Base-by-base conservation (phyloP, 2,329 filamentous ascomycete species). In the Hypoxylon sp. region DNA sequence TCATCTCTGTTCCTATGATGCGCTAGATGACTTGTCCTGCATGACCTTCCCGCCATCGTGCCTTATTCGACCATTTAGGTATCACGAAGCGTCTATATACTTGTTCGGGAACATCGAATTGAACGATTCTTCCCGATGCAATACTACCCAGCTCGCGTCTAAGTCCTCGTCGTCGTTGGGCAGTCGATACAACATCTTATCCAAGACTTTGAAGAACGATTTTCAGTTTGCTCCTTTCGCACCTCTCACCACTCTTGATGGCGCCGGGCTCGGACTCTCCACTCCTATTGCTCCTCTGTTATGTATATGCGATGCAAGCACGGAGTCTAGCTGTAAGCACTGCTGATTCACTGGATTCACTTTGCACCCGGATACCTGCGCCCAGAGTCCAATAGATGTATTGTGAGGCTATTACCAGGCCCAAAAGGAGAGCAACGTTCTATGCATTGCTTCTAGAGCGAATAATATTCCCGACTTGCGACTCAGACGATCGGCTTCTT, bases 1-100 rank as follows among this genome's bases (percentile, higher is more conserved):
- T 53, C 56, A 27, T 48, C 34, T 55, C 32, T 29, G 38, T 52
- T 37, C 36, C 37, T 40, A 42, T 40, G 38, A 49, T 46, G 37
- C 51, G 34, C 55, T 51, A 45, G 61, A 64, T 66, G 64, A 65
- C 60, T 63, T 65, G 64, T 63, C 61, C 51, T 61, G 63, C 64
- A 66, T 65, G 38, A 51, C 31, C 41, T 40, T 55, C 51, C 60
- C 32, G 43, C 43, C 45, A 50, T 51, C 55, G 48, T 62, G 44
- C 51, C 30, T 40, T 30, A 21, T 53, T 45, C 36, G 47, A 36
- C 63, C 63, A 63, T 49, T 65, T 31, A 61, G 9, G 19, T 53
- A 42, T 46, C 46, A 48, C 34, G 35, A 42, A 32, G 59, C 62
- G 59, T 49, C 59, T 64, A 62, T 53, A 53, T 63, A 54, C 46